These are phyloP conservation scores for Candida ficus DNA, from an alignment of 805 yeast species.

Conservation along the genomic window DNA sequence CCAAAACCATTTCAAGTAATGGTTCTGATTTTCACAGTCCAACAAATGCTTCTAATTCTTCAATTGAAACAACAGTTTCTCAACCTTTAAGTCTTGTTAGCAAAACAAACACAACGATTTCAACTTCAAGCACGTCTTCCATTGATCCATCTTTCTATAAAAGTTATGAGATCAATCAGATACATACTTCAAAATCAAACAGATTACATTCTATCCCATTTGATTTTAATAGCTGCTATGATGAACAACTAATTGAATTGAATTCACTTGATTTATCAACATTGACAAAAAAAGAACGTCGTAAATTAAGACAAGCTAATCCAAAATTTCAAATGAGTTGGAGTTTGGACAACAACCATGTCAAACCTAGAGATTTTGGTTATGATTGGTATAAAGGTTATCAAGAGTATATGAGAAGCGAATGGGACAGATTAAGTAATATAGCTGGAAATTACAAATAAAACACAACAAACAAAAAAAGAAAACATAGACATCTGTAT, in stretches of 20 bases:
- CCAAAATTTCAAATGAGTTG: constrained; percentile 4
- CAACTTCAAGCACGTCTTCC: no score
- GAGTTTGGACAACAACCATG: neutral
- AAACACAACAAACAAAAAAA: no score
- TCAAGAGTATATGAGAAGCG: constrained; percentile 1
- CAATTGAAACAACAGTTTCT: no score
- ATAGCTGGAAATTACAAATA: constrained; percentile 2
- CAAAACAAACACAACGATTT: no score
- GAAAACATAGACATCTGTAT: no score
- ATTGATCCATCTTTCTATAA: no score
- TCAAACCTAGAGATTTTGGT: constrained; percentile 11
- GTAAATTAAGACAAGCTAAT: neutral
- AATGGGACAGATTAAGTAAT: constrained; percentile 9
- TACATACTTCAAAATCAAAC: no score
- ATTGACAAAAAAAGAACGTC: constrained; percentile 1
- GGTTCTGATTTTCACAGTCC: no score
- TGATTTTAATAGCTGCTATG: neutral
- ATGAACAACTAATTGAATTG: constrained; percentile 1
- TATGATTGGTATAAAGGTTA: constrained; percentile 7
- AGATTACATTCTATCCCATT: neutral
- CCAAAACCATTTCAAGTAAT: no score
- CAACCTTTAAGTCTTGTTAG: no score
- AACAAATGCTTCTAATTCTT: no score
- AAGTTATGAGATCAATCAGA: no score
- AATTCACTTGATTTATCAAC: constrained; percentile 1